phyloP scores from a whole-genome alignment of 2,329 filamentous ascomycete genomes.

The Neoarthrinium moseri region DNA sequence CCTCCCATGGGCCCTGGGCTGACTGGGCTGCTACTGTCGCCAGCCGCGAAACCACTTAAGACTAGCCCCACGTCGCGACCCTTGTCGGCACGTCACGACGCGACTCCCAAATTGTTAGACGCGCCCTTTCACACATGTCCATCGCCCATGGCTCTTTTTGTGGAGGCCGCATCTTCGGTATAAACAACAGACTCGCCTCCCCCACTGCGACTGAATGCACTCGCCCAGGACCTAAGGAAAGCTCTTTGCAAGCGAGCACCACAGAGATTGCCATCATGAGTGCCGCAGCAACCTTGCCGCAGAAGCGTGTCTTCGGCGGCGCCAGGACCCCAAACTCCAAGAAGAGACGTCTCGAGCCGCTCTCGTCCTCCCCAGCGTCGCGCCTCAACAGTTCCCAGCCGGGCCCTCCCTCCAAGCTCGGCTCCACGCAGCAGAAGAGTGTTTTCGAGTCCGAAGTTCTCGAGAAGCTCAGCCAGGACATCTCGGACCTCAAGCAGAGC shows the following conservation, averaged over 20 bases:
- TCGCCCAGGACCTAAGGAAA: not conserved
- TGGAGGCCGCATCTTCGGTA: no score
- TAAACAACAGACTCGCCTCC: not conserved
- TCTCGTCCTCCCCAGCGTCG: conserved; percentile 53
- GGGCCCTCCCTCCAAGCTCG: conserved; percentile 58
- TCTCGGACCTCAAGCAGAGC: conserved; percentile 77
- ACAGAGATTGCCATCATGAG: conserved; percentile 8
- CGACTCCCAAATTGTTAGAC: conserved; percentile 3
- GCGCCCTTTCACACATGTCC: conserved; percentile 4
- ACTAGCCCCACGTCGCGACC: not conserved
- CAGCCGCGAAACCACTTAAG: conserved; percentile 4
- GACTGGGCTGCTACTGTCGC: no score
- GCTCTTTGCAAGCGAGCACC: not conserved
- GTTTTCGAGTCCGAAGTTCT: conserved; percentile 91
- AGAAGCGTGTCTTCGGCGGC: conserved; percentile 73
- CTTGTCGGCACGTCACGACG: conserved; percentile 6
- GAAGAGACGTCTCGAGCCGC: conserved; percentile 78
- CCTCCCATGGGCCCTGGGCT: no score
- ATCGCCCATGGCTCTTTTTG: not conserved
- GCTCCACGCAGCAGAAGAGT: conserved; percentile 81
- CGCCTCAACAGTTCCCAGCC: conserved; percentile 64
- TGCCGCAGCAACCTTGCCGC: conserved; percentile 52
- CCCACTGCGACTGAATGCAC: not conserved
- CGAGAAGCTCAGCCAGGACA: conserved; percentile 94
- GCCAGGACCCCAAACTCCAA: conserved; percentile 56